Evolutionary conservation across 2,329 filamentous ascomycete genomes (phyloP), one percentile per base, ranked within the genome.

Genomic region (Sporothrix globosa): DNA sequence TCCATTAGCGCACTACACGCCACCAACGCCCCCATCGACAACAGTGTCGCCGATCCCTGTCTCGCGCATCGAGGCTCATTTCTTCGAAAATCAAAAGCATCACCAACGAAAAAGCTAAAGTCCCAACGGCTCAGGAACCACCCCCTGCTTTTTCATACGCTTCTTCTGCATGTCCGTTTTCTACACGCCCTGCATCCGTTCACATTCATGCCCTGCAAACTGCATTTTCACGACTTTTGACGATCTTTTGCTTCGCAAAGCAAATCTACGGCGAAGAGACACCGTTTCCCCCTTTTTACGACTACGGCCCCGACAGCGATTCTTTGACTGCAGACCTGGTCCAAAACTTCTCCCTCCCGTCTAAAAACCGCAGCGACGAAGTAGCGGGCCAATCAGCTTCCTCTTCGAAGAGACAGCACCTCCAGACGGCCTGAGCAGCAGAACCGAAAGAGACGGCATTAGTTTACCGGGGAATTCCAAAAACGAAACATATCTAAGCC

Each of bases 51-150:
- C 67, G 46, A 72, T 68, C 69, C 50, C 50, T 71, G 58, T 67
- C 66, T 69, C 65, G 69, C 68, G 68, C 68, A 66, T 70, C 70
- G 68, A 68, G 39, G 44, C 63, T 70, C 65, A 53, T 66, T 69
- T 69, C 39, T 24, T 50, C 61, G 41, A 39, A 34, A 34, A 50
- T 34, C 63, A 21, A 46, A 65, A 48, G 63, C 63, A 66, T 66
- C 63, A 39, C 63, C 61, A 52, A 34, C 44, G 27, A 34, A 19
- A 30, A 19, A 48, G 2, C 61, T 7, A 54, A 7, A 46, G 13
- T 63, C 21, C 13, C 34, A 27, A 46, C 58, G 21, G 39, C 21
- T 63, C 39, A 63, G 54, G 39, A 13, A 27, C 61, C n/a, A 50
- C 44, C 21, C 50, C 24, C 14, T 7, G 21, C n/a, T 54, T 27